Base-by-base conservation (phyloP, 2,329 filamentous ascomycete genomes). In the Fusarium armeniacum region DNA sequence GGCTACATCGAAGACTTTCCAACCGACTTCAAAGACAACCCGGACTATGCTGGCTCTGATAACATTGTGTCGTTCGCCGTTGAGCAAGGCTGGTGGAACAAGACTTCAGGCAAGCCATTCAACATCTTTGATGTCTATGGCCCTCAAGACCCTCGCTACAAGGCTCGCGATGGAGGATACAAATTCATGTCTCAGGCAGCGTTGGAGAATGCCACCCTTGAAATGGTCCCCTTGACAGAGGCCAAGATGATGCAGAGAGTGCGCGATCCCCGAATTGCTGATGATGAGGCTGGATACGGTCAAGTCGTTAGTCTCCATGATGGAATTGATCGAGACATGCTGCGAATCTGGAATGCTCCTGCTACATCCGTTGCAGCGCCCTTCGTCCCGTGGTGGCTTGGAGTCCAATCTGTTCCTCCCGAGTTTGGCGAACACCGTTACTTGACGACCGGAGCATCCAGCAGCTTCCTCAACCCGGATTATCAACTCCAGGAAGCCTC, bases 151-250 rank as follows among this genome's bases (percentile, higher is more conserved):
- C 62, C 71, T 24, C 59, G 50, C 2, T 69, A 73, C 28, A 73
- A 70, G 20, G 71, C 71, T 1, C 71, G 71, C 1, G 69, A 73
- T 4, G 71, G 71, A 24, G 71, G 71, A 3, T 73, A 74, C 50
- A 73, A 73, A 9, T 73, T 73, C 41, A 74, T 73, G 71, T 73
- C 71, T 0, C 71, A 73, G 20, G 71, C 71, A 0, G 71, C 69
- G 6, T 26, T 73, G 0, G 72, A 73, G 11, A 70, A 74, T 1
- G 69, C 72, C 0, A 73, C 72, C 0, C 55, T 73, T 2, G 60
- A 52, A 9, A 74, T 73, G 71, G 67, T 62, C 0, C 71, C 71
- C 0, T 13, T 73, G 13, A 73, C 71, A 0, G 71, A 73, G 22
- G 58, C 62, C 5, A 72, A 73, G 15, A 62, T 73, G 41, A 74